Conservation (phyloP, 129 eudicot genomes). For the Pittosporum tobira region DNA sequence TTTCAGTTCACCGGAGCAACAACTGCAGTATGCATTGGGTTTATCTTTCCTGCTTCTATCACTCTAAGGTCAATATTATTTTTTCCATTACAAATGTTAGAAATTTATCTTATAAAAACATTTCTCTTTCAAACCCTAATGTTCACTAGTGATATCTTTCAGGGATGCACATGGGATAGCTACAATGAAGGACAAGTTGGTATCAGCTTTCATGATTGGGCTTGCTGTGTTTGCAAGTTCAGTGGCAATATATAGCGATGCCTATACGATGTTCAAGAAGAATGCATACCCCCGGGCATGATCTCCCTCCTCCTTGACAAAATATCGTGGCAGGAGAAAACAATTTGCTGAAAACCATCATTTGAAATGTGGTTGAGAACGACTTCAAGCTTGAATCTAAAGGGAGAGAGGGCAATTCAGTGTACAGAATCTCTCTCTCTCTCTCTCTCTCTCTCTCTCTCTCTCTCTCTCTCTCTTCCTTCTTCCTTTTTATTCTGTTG, state of each 20-base stretch:
- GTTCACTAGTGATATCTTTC: not conserved
- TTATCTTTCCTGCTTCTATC: constrained; percentile 47
- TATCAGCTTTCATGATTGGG: constrained; percentile 42
- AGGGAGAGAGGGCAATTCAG: not conserved
- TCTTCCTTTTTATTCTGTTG: not conserved
- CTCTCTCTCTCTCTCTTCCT: not conserved
- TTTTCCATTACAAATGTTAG: no score
- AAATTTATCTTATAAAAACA: no score
- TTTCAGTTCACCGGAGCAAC: constrained; percentile 61
- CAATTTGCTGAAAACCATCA: not conserved
- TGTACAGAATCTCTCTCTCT: not conserved
- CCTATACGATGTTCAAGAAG: constrained; percentile 38
- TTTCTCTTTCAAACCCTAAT: constrained; percentile 1
- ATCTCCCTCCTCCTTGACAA: not conserved
- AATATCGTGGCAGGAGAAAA: not conserved
- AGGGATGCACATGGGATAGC: constrained; percentile 54
- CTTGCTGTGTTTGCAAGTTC: constrained; percentile 45
- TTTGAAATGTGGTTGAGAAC: not conserved
- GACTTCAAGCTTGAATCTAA: not conserved
- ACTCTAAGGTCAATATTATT: constrained; percentile 46
- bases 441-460: not conserved
- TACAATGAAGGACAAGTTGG: constrained; percentile 36
- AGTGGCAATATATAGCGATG: constrained; percentile 51
- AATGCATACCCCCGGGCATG: constrained; percentile 28
- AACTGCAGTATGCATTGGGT: constrained; percentile 46